These are phyloP conservation scores for Penicillium sp. DNA, from an alignment of 2,329 filamentous ascomycete genomes.

Conservation along the genomic window DNA sequence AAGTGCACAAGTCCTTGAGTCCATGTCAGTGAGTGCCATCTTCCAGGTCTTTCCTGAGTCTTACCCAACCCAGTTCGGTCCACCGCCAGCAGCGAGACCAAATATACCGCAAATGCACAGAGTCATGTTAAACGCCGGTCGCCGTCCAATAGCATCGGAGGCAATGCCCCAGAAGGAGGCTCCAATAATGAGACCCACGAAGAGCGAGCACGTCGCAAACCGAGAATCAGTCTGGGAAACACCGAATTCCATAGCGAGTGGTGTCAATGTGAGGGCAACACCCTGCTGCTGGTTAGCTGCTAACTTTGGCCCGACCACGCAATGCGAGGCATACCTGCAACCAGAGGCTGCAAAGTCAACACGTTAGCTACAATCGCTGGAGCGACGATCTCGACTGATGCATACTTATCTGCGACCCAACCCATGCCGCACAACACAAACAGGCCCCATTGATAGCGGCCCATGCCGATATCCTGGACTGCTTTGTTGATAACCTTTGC, in stretches of 20 bases:
- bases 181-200: constrained; percentile 70
- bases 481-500: constrained; percentile 82
- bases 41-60: constrained; percentile 7
- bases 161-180: constrained; percentile 77
- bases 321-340: constrained; percentile 53
- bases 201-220: constrained; percentile 74
- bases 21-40: background rate
- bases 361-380: constrained; percentile 16
- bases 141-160: constrained; percentile 72
- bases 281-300: constrained; percentile 50
- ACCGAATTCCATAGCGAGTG: constrained; percentile 57
- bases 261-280: constrained; percentile 71
- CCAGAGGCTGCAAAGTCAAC: constrained; percentile 58
- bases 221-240: constrained; percentile 68
- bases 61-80: constrained; percentile 60
- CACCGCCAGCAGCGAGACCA: constrained; percentile 67
- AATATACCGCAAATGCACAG: constrained; percentile 71
- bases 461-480: constrained; percentile 85
- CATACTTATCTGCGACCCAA: constrained; percentile 83
- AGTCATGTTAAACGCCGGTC: constrained; percentile 75
- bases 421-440: constrained; percentile 79
- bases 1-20: constrained; percentile 53
- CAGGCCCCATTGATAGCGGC: constrained; percentile 78
- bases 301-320: background rate
- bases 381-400: constrained; percentile 14